A percentile compares a stretch with the other conserved stretches of the same genome.
phyloP scores from a whole-genome alignment of 805 yeast genomes.

The Saccharomycopsis sp. region DNA sequence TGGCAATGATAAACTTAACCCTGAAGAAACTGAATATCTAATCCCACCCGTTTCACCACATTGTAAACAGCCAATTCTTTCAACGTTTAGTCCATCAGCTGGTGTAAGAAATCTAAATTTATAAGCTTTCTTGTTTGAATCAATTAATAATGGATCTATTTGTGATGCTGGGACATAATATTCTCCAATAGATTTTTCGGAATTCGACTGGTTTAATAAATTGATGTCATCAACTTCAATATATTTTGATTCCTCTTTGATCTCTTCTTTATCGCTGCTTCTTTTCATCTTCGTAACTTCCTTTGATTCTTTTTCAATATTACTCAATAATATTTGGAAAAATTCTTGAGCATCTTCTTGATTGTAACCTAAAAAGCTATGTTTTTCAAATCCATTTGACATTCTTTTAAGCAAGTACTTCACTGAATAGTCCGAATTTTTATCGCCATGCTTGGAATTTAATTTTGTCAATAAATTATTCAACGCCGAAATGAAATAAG shows the following conservation, averaged over 20 bases:
- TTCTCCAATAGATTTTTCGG: conserved; percentile 42
- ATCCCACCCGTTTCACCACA: conserved; percentile 96
- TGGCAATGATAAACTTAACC: conserved; percentile 66
- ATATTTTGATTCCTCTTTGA: conserved; percentile 27
- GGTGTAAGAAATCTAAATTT: conserved; percentile 70
- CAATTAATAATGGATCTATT: conserved; percentile 51
- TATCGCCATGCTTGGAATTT: conserved; percentile 47
- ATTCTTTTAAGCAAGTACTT: conserved; percentile 53
- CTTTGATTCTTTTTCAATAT: conserved; percentile 53
- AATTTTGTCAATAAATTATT: conserved; percentile 45
- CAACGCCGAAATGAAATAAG: conserved; percentile 45
- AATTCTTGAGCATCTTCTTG: conserved; percentile 98
- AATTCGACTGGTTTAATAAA: conserved; percentile 29
- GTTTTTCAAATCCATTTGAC: conserved; percentile 74
- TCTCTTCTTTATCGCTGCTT: conserved; percentile 21
- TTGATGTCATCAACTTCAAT: conserved; percentile 3
- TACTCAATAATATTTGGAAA: conserved; percentile 69
- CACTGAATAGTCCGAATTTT: conserved; percentile 54
- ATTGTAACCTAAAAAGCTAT: conserved; percentile 73
- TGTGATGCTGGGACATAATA: conserved; percentile 66
- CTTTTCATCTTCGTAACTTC: conserved; percentile 25
- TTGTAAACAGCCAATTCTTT: conserved; percentile 79
- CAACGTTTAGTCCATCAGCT: conserved; percentile 84
- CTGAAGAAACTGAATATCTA: conserved; percentile 70
- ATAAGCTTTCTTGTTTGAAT: conserved; percentile 37